Evolutionary conservation across 495 filamentous ascomycete species (phyloP).

Genomic region (Tuber brumale): DNA sequence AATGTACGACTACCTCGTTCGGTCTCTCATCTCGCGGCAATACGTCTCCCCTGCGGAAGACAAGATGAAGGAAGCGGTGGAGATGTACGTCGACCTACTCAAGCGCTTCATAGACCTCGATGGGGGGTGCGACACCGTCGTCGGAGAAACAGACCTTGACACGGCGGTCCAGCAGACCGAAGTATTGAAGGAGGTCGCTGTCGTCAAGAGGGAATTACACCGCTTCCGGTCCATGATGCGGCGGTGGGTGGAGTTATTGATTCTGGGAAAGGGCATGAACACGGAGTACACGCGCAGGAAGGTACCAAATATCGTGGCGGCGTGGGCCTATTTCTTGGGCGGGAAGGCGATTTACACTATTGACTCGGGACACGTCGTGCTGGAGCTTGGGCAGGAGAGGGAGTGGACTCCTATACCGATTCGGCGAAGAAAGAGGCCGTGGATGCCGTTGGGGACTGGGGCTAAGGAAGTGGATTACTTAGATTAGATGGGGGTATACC

Average conservation of each 20-base stretch:
- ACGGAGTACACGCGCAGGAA: constrained; percentile 19
- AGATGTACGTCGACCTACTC: constrained; percentile 5
- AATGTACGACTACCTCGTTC: constrained; percentile 52
- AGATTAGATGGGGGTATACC: constrained; percentile 15
- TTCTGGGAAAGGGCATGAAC: constrained; percentile 30
- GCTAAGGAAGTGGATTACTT: constrained; percentile 36
- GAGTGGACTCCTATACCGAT: constrained; percentile 20
- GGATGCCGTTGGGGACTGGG: constrained; percentile 31
- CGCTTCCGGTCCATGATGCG: constrained; percentile 33
- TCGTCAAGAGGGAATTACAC: constrained; percentile 13
- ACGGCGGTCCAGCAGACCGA: constrained; percentile 7
- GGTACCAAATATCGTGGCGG: constrained; percentile 38
- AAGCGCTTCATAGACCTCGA: neutral
- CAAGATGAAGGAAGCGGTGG: constrained; percentile 40
- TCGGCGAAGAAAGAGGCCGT: constrained; percentile 27
- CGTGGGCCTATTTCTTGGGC: constrained; percentile 39
- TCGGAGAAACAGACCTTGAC: neutral
- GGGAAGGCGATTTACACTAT: constrained; percentile 31
- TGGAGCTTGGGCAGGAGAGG: constrained; percentile 26
- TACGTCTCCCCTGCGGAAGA: constrained; percentile 31
- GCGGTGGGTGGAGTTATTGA: constrained; percentile 38
- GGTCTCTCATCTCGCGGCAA: constrained; percentile 40
- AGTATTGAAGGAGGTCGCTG: constrained; percentile 13
- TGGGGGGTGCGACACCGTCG: neutral
- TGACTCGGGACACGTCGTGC: constrained; percentile 30